Percentiles rank a stretch among this genome's conserved stretches.
Evolutionary conservation across 768 basidiomycete genomes (phyloP).

Genomic region (Albatrellus ellisii): DNA sequence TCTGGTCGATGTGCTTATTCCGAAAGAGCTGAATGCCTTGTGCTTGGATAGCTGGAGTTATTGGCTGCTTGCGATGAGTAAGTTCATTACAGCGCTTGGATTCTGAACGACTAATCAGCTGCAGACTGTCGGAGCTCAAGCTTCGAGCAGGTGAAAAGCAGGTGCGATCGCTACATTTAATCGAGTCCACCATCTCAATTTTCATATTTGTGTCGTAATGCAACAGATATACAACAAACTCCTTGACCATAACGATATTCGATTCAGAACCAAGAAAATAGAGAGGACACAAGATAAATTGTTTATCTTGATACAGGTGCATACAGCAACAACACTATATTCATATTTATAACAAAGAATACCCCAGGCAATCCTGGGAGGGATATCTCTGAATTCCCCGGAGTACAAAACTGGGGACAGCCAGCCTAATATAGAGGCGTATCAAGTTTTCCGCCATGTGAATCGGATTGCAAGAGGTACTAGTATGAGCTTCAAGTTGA

Average conservation of each 20-base stretch:
- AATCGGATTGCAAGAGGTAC: constrained; percentile 65
- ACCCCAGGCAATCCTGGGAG: constrained; percentile 53
- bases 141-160: constrained; percentile 66
- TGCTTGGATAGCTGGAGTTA: constrained; percentile 10
- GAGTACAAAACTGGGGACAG: constrained; percentile 66
- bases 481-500: neutral
- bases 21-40: no score
- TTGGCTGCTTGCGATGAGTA: constrained; percentile 17
- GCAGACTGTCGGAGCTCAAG: constrained; percentile 54
- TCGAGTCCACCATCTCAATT: neutral
- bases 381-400: constrained; percentile 50
- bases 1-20: no score
- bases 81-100: neutral
- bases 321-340: neutral
- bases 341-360: constrained; percentile 6
- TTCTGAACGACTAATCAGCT: neutral
- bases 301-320: constrained; percentile 67
- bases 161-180: constrained; percentile 22
- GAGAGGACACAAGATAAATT: constrained; percentile 68
- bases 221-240: constrained; percentile 50
- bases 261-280: constrained; percentile 59
- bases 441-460: constrained; percentile 62
- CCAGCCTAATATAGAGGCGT: constrained; percentile 58
- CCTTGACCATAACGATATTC: constrained; percentile 60
- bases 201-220: neutral